These are phyloP conservation scores for Phytopythium litorale DNA, from an alignment of 352 stramenopile species.

Conservation along the genomic window DNA sequence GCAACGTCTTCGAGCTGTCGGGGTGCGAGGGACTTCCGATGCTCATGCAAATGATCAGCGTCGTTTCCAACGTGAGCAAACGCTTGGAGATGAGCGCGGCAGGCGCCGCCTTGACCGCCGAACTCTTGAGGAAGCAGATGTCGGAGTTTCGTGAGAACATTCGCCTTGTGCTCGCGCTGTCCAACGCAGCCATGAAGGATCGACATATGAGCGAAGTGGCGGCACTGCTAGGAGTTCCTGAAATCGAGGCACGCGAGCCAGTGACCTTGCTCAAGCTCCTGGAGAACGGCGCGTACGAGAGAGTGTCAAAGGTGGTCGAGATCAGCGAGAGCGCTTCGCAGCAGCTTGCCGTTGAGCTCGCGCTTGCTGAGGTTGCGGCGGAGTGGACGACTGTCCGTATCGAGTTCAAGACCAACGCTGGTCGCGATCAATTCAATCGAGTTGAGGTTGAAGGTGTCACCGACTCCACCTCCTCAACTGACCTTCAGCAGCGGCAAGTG, in stretches of 20 bases:
- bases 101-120: conserved; percentile 54
- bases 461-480: neutral
- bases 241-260: conserved; percentile 45
- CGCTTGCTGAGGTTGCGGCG: conserved; percentile 31
- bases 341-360: conserved; percentile 59
- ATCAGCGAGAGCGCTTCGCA: conserved; percentile 68
- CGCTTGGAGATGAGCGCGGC: conserved; percentile 50
- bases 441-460: neutral
- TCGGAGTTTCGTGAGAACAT: conserved; percentile 67
- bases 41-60: conserved; percentile 54
- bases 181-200: conserved; percentile 64
- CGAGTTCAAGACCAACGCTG: conserved; percentile 28
- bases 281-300: conserved; percentile 60
- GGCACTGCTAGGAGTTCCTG: conserved; percentile 28
- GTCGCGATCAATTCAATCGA: neutral
- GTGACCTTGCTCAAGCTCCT: conserved; percentile 71
- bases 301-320: conserved; percentile 38
- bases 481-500: neutral
- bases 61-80: conserved; percentile 51
- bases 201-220: conserved; percentile 62
- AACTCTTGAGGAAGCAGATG: conserved; percentile 80
- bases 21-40: conserved; percentile 39
- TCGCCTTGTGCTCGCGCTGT: conserved; percentile 56
- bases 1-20: conserved; percentile 67
- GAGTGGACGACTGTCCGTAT: conserved; percentile 51